Conservation (phyloP, 1,139 yeast species). For the Eremothecium sinecaudum region DNA sequence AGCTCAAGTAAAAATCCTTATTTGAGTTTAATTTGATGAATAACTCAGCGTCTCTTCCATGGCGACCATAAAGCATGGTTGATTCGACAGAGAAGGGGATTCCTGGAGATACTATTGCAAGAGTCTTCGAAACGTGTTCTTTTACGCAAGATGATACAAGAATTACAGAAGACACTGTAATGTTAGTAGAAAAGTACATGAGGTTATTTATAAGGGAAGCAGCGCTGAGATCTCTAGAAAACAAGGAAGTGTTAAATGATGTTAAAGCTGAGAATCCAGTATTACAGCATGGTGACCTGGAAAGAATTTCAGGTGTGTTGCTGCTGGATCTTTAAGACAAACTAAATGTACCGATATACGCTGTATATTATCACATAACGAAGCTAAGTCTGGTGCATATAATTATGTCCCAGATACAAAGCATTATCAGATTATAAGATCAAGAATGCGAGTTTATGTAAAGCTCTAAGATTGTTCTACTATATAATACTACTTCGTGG, state of each 20-base stretch:
- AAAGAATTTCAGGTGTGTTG: conserved; percentile 26
- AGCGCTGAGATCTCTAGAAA: conserved; percentile 49
- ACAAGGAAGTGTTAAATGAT: conserved; percentile 30
- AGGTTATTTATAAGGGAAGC: conserved; percentile 57
- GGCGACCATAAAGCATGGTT: background rate
- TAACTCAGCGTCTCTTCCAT: too few relatives aligned
- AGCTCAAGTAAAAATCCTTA: too few relatives aligned
- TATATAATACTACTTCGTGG: too few relatives aligned
- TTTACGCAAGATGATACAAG: conserved; percentile 42
- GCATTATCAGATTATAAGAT: too few relatives aligned
- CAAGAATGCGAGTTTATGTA: too few relatives aligned
- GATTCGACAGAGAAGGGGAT: conserved; percentile 7
- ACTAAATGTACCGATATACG: too few relatives aligned
- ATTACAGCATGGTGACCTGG: conserved; percentile 25
- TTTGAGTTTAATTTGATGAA: too few relatives aligned
- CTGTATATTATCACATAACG: too few relatives aligned
- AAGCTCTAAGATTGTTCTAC: too few relatives aligned
- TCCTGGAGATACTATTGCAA: conserved; percentile 43
- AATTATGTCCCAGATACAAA: too few relatives aligned
- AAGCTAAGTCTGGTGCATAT: too few relatives aligned
- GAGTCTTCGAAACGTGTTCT: conserved; percentile 45
- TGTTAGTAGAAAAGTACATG: conserved; percentile 47
- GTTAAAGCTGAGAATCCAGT: conserved; percentile 29
- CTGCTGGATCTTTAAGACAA: conserved; percentile 17
- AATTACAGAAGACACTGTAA: conserved; percentile 42